phyloP scores from a whole-genome alignment of 2,329 filamentous ascomycete species.

The Ambrosiella xylebori region DNA sequence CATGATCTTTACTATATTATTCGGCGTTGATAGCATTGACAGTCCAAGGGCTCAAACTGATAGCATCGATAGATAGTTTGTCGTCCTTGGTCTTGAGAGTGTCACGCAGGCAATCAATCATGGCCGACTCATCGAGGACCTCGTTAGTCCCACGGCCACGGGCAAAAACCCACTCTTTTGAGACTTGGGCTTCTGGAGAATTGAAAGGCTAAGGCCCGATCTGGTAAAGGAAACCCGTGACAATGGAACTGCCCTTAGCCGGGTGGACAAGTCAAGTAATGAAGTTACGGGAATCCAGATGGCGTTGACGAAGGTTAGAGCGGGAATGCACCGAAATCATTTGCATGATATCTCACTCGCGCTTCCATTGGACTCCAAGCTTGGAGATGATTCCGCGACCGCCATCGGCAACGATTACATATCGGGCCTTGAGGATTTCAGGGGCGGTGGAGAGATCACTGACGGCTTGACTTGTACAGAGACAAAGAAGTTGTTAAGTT shows the following conservation, averaged over 20 bases:
- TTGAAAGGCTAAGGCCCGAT: constrained; percentile 6
- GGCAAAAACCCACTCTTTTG: constrained; percentile 5
- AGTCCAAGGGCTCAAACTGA: constrained; percentile 7
- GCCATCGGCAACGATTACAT: constrained; percentile 6
- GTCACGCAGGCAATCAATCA: constrained; percentile 5
- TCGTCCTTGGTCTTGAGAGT: constrained; percentile 1
- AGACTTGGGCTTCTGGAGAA: not conserved
- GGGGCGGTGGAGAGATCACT: not conserved
- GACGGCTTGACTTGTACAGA: not conserved
- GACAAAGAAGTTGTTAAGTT: not conserved
- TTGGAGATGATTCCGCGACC: constrained; percentile 4
- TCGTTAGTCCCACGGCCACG: constrained; percentile 2
- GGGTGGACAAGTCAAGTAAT: constrained; percentile 9
- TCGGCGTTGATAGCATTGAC: constrained; percentile 9
- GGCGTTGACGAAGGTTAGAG: constrained; percentile 1
- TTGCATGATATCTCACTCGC: constrained; percentile 7
- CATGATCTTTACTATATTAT: constrained; percentile 15
- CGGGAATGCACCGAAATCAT: constrained; percentile 8
- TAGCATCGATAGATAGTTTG: constrained; percentile 1
- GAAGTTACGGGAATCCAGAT: constrained; percentile 7
- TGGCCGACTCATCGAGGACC: constrained; percentile 2
- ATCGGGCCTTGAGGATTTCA: not conserved
- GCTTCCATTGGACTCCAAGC: constrained; percentile 4
- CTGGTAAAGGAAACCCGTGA: constrained; percentile 8
- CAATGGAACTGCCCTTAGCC: constrained; percentile 7